Percentiles rank a stretch among this genome's conserved stretches.
Conservation (phyloP, 2,329 filamentous ascomycete species). For the Aureobasidium sp. region DNA sequence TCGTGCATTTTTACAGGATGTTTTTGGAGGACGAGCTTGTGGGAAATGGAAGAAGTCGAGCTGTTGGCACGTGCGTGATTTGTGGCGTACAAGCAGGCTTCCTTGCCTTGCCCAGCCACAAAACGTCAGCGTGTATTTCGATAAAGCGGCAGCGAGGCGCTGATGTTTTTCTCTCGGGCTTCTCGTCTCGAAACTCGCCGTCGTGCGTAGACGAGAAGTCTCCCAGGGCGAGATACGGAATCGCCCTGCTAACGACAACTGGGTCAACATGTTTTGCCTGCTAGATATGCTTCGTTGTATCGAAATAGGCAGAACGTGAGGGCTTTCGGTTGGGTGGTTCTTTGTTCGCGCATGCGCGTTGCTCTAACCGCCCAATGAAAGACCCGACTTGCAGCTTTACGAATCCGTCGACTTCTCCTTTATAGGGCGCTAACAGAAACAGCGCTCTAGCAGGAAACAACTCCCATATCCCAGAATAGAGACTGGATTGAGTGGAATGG, state of each 20-base stretch:
- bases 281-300: not conserved
- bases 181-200: conserved; percentile 11
- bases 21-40: not conserved
- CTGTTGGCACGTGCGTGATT: not conserved
- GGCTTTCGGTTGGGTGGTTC: conserved; percentile 5
- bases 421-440: conserved; percentile 26
- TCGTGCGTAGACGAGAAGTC: conserved; percentile 8
- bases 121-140: conserved; percentile 6
- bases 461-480: conserved; percentile 34
- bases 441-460: conserved; percentile 28
- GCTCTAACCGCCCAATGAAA: conserved; percentile 11
- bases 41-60: not conserved
- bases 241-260: conserved; percentile 14
- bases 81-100: not conserved
- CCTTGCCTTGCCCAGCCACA: not conserved
- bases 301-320: conserved; percentile 3
- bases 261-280: conserved; percentile 1
- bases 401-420: conserved; percentile 7
- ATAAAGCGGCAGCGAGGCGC: conserved; percentile 10
- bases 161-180: conserved; percentile 9
- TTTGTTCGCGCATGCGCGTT: conserved; percentile 14
- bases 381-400: conserved; percentile 11
- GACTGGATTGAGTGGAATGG: conserved; percentile 35
- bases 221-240: conserved; percentile 14
- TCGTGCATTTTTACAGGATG: not conserved